These are phyloP conservation scores for Xylariaceae sp. DNA, from an alignment of 2,329 filamentous ascomycete genomes.

Conservation along the genomic window DNA sequence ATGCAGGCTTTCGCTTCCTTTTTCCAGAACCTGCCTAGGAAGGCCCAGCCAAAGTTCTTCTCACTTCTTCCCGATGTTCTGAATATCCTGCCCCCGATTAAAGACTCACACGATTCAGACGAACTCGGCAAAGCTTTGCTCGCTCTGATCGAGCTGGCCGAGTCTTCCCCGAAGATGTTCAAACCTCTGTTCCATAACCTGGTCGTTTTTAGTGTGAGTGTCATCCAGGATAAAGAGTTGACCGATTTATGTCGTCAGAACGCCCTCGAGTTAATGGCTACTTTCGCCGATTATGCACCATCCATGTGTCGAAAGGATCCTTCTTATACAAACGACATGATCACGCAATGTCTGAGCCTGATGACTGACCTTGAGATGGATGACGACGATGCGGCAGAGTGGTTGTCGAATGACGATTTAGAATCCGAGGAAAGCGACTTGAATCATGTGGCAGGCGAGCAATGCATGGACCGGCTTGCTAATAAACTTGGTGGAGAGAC, in stretches of 20 bases:
- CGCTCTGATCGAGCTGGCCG: slow-evolving; percentile 88
- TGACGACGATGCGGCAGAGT: slow-evolving; percentile 91
- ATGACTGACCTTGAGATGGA: slow-evolving; percentile 97
- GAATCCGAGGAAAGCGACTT: slow-evolving; percentile 94
- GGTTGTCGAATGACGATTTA: slow-evolving; percentile 89
- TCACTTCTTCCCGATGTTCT: slow-evolving; percentile 83
- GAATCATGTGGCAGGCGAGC: slow-evolving; percentile 96
- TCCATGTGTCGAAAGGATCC: slow-evolving; percentile 92
- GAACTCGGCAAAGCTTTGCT: slow-evolving; percentile 86
- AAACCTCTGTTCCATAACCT: slow-evolving; percentile 89
- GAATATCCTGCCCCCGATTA: slow-evolving; percentile 90
- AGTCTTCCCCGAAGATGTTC: slow-evolving; percentile 96
- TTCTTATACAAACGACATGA: slow-evolving; percentile 93
- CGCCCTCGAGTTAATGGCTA: slow-evolving; percentile 93
- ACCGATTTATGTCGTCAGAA: slow-evolving; percentile 89
- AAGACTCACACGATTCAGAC: slow-evolving; percentile 85
- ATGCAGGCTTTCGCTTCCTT: slow-evolving; percentile 97
- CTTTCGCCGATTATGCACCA: slow-evolving; percentile 91
- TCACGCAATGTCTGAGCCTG: slow-evolving; percentile 92
- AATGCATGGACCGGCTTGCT: slow-evolving; percentile 95
- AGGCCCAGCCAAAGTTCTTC: slow-evolving; percentile 84
- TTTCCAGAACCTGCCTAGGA: slow-evolving; percentile 87
- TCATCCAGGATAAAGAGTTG: slow-evolving; percentile 94
- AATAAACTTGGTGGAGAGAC: slow-evolving; percentile 95
- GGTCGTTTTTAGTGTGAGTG: slow-evolving; percentile 86